A percentile compares a stretch with the other conserved stretches of the same genome.
These are phyloP conservation scores for Cyberlindnera xylosilytica DNA, from an alignment of 805 yeast species.

Conservation along the genomic window DNA sequence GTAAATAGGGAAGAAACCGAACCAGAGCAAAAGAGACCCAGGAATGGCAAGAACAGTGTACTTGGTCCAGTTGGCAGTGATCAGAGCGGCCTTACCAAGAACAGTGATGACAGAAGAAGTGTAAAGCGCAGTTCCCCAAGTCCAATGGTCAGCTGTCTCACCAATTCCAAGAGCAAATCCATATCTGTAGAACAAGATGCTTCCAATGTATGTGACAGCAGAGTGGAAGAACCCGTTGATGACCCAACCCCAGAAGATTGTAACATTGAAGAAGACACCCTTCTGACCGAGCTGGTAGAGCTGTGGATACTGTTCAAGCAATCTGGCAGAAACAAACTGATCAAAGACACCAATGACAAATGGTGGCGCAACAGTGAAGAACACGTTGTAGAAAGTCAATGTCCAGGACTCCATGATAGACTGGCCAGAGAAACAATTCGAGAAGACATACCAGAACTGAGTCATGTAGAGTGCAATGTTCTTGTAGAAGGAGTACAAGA, in stretches of 20 bases:
- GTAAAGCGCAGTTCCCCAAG: conserved; percentile 89
- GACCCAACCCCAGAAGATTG: conserved; percentile 97
- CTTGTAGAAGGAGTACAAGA: conserved; percentile 91
- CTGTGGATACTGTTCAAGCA: conserved; percentile 89
- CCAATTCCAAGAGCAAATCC: conserved; percentile 71
- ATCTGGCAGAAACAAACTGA: conserved; percentile 88
- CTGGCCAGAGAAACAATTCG: conserved; percentile 92
- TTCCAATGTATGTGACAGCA: conserved; percentile 73
- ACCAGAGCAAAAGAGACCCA: conserved; percentile 85
- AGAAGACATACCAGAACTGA: conserved; percentile 96
- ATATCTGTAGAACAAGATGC: conserved; percentile 61
- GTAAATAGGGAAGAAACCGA: conserved; percentile 82
- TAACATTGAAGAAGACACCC: conserved; percentile 84
- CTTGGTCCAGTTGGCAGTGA: conserved; percentile 93
- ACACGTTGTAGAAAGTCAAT: conserved; percentile 89
- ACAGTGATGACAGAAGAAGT: conserved; percentile 87
- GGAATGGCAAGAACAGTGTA: conserved; percentile 91
- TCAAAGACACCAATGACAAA: conserved; percentile 95
- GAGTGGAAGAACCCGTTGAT: conserved; percentile 94
- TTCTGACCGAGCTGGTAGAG: conserved; percentile 87
- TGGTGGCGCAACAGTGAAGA: conserved; percentile 94
- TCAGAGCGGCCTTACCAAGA: conserved; percentile 90
- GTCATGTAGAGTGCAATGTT: conserved; percentile 95
- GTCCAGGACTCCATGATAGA: conserved; percentile 98
- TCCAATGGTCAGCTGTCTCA: conserved; percentile 80